Evolutionary conservation across 2,329 filamentous ascomycete species (phyloP).

Genomic region (Clarireedia paspali): DNA sequence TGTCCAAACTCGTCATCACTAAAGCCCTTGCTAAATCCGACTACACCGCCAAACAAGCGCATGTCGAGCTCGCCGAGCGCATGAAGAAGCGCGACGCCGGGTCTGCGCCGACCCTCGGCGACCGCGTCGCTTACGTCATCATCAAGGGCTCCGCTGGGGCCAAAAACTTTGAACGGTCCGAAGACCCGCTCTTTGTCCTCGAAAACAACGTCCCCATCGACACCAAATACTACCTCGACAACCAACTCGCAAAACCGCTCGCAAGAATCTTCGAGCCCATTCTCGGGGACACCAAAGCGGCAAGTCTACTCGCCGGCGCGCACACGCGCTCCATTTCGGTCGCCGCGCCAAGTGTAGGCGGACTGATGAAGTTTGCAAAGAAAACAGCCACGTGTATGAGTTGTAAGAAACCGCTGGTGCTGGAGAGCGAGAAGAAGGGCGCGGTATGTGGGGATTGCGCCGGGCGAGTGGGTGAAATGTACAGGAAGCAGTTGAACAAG

Average conservation of each 20-base stretch:
- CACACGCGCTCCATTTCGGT: slow-evolving; percentile 94
- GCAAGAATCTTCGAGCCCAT: slow-evolving; percentile 97
- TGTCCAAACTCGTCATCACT: slow-evolving; percentile 98
- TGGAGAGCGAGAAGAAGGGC: slow-evolving; percentile 70
- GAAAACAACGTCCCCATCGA: slow-evolving; percentile 98
- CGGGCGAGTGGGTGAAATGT: slow-evolving; percentile 81
- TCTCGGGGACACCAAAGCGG: slow-evolving; percentile 84
- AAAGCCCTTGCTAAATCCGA: slow-evolving; percentile 89
- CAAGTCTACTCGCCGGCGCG: slow-evolving; percentile 78
- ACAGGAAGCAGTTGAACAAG: slow-evolving; percentile 82
- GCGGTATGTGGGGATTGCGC: slow-evolving; percentile 85
- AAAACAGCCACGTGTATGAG: slow-evolving; percentile 98
- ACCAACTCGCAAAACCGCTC: slow-evolving; percentile 92
- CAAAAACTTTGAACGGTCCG: slow-evolving; percentile 94
- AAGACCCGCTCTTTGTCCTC: slow-evolving; percentile 93
- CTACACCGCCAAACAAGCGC: slow-evolving; percentile 88
- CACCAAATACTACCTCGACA: slow-evolving; percentile 97
- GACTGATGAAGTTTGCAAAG: slow-evolving; percentile 97
- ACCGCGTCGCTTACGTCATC: slow-evolving; percentile 98
- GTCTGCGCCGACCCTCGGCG: slow-evolving; percentile 84
- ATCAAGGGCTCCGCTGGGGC: slow-evolving; percentile 81
- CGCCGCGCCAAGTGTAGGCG: slow-evolving; percentile 82
- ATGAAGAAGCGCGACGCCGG: slow-evolving; percentile 97
- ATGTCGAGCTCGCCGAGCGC: slow-evolving; percentile 88
- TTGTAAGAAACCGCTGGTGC: slow-evolving; percentile 90